phyloP scores from a whole-genome alignment of 129 eudicot species.

The Scalesia atractyloides region DNA sequence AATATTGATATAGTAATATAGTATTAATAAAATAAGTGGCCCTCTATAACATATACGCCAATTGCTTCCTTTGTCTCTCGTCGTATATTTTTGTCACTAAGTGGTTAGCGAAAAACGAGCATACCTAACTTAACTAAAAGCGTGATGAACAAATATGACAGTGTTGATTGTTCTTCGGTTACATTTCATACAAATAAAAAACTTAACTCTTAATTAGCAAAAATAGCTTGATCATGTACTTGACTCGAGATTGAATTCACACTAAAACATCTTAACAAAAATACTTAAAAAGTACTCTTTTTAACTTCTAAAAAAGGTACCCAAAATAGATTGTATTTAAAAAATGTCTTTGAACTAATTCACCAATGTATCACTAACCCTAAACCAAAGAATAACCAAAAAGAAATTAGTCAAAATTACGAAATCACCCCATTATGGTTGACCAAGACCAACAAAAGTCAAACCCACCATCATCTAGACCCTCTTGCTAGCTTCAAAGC shows the following conservation, averaged over 20 bases:
- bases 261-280: not conserved
- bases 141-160: no score
- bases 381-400: slow-evolving; percentile 10
- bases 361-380: slow-evolving; percentile 2
- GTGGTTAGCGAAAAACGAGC: no score
- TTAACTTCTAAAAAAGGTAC: not conserved
- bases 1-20: no score
- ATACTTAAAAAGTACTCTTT: not conserved
- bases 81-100: no score
- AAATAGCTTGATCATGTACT: not conserved
- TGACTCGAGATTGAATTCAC: not conserved
- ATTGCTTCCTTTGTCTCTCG: no score
- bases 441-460: slow-evolving; percentile 35
- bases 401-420: slow-evolving; percentile 19
- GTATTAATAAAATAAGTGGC: no score
- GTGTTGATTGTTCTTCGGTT: no score
- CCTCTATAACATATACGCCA: no score
- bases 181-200: no score
- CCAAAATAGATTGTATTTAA: not conserved
- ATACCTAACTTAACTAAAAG: no score
- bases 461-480: slow-evolving; percentile 34
- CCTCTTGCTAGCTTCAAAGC: slow-evolving; percentile 21
- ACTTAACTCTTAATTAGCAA: no score
- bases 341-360: slow-evolving; percentile 9
- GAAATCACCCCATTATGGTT: slow-evolving; percentile 23